Evolutionary conservation across 345 rosid genomes (phyloP), one percentile per base, ranked within the genome.

Genomic region (Boechera retrofracta): DNA sequence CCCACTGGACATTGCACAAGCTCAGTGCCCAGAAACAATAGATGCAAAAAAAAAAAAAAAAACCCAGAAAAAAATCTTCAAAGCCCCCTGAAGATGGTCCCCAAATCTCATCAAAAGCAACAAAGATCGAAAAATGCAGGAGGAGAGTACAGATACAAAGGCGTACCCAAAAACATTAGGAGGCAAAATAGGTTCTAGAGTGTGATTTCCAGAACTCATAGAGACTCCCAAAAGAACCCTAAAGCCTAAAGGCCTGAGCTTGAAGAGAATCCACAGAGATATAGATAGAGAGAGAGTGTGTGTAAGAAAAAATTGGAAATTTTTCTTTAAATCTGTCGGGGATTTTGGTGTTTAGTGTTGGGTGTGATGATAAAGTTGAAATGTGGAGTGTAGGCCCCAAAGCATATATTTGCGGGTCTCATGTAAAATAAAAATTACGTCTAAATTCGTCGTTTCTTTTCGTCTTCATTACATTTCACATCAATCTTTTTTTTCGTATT

Each of bases 331-430:
- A 29, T 64, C 16, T 72, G 10, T 28, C 33, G 71, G 77, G 63
- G 55, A 42, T 57, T 57, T 77, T 77, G 80, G 76, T 63, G 64
- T 77, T 70, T 77, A 70, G 80, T 18, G 71, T 61, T 69, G 15
- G 33, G 73, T 35, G 44, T 47, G 44, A 69, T 58, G 73, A 52
- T 60, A 69, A 69, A 69, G 29, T 49, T 60, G 56, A 42, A 61
- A 42, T 42, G 26, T 1, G 18, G 6, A 10, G 38, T 28, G 72
- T 64, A 72, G 76, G 62, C 0, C 76, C 81, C 58, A 42, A 16
- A 55, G 32, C 76, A 71, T 71, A 64, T 77, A 10, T 69, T 29
- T 48, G 49, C 29, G 71, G 29, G 64, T 64, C 64, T 58, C 47
- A 15, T 64, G 67, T 44, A 11, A 11, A 11, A 13, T 12, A 47